These are phyloP conservation scores for Soucietia sequanensis DNA, from an alignment of 805 yeast genomes.

Conservation along the genomic window DNA sequence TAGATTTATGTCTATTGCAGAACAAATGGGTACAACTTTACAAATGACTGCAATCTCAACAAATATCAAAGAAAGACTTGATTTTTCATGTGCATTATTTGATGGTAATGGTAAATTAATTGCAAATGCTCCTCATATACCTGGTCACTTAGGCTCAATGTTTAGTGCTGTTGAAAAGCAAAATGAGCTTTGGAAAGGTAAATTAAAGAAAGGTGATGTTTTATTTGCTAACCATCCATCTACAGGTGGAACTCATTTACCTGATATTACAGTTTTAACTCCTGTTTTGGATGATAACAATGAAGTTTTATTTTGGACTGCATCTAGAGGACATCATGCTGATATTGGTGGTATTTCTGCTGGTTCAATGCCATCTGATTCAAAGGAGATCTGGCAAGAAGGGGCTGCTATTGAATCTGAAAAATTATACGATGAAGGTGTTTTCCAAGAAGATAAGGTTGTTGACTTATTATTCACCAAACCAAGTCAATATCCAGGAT, in stretches of 20 bases:
- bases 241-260: slow-evolving; percentile 84
- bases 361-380: slow-evolving; percentile 17
- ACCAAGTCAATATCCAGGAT: slow-evolving; percentile 18
- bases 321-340: slow-evolving; percentile 23
- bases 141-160: slow-evolving; percentile 87
- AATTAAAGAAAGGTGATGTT: slow-evolving; percentile 70
- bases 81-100: slow-evolving; percentile 82
- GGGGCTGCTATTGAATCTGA: slow-evolving; percentile 19
- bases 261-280: slow-evolving; percentile 48
- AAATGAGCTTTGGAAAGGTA: slow-evolving; percentile 61
- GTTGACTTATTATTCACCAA: slow-evolving; percentile 11
- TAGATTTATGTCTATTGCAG: slow-evolving; percentile 88
- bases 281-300: slow-evolving; percentile 17
- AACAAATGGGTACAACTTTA: slow-evolving; percentile 80
- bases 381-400: slow-evolving; percentile 18
- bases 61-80: slow-evolving; percentile 79
- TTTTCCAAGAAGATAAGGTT: slow-evolving; percentile 12
- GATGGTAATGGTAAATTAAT: slow-evolving; percentile 74
- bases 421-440: slow-evolving; percentile 16
- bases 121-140: slow-evolving; percentile 87
- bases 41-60: slow-evolving; percentile 80
- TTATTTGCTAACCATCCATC: slow-evolving; percentile 78
- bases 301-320: slow-evolving; percentile 14
- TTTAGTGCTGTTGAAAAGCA: slow-evolving; percentile 73
- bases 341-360: slow-evolving; percentile 22